These are phyloP conservation scores for Penicillium frequentans DNA, from an alignment of 2,329 filamentous ascomycete species.

Conservation along the genomic window DNA sequence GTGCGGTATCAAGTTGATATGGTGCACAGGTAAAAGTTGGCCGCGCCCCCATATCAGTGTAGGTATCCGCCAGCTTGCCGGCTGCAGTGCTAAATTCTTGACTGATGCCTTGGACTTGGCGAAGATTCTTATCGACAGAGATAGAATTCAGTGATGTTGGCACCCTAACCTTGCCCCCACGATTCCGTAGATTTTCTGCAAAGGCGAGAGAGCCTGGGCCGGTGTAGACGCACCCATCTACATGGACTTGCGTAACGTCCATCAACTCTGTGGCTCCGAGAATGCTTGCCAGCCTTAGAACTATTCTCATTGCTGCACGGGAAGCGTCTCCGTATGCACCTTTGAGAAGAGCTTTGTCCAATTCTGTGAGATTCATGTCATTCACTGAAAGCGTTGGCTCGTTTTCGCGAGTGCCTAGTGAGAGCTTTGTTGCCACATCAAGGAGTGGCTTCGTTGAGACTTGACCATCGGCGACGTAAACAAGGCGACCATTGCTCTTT, in stretches of 20 bases:
- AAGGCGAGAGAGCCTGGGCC: conserved; percentile 41
- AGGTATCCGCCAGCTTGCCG: conserved; percentile 39
- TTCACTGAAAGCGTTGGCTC: background rate
- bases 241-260: conserved; percentile 43
- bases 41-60: conserved; percentile 42
- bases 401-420: background rate
- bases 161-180: conserved; percentile 39
- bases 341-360: conserved; percentile 28
- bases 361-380: conserved; percentile 17
- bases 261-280: conserved; percentile 36
- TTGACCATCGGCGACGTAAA: conserved; percentile 5
- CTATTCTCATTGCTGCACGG: conserved; percentile 39
- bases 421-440: background rate
- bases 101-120: conserved; percentile 40
- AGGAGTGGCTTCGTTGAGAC: background rate
- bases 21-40: conserved; percentile 49
- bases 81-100: conserved; percentile 23
- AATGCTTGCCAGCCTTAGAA: conserved; percentile 39
- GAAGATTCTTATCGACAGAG: conserved; percentile 44
- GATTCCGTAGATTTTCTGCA: conserved; percentile 34
- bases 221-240: conserved; percentile 47
- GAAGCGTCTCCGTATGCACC: conserved; percentile 37
- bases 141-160: conserved; percentile 47
- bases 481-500: background rate
- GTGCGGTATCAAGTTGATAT: conserved; percentile 40